Conservation (phyloP, 306 rosid genomes). For the Medicago lupulina region DNA sequence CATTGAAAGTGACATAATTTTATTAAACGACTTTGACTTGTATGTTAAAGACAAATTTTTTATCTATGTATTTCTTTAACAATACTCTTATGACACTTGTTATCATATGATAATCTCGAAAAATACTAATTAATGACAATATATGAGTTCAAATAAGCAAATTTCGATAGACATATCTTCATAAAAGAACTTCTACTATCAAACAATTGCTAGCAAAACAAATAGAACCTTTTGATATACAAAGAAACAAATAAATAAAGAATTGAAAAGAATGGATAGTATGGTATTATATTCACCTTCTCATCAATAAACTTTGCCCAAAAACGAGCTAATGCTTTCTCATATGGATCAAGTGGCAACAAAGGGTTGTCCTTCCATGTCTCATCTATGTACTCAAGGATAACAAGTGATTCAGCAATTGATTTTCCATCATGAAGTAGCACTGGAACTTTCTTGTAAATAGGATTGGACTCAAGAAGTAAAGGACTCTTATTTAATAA, state of each 20-base stretch:
- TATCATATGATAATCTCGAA: no score
- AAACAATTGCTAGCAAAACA: not conserved
- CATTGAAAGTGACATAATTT: no score
- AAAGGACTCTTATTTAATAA: not conserved
- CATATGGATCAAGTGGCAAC: not conserved
- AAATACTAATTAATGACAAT: no score
- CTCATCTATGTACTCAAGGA: conserved; percentile 8
- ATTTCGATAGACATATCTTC: not conserved
- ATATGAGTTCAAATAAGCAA: no score
- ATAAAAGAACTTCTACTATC: no score
- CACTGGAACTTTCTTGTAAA: conserved; percentile 10
- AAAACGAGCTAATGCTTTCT: not conserved
- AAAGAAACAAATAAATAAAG: not conserved
- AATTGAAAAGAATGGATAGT: not conserved
- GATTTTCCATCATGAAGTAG: conserved; percentile 3
- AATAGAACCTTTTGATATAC: not conserved
- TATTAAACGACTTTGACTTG: no score
- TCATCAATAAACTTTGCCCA: conserved; percentile 11
- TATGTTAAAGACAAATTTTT: no score
- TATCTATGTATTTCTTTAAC: no score
- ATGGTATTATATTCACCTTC: not conserved
- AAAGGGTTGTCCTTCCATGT: conserved; percentile 4
- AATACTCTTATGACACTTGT: no score
- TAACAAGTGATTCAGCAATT: conserved; percentile 6
- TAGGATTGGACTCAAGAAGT: not conserved